phyloP scores from a whole-genome alignment of 371 early-diverging fungal species.

The Circinella umbellata region DNA sequence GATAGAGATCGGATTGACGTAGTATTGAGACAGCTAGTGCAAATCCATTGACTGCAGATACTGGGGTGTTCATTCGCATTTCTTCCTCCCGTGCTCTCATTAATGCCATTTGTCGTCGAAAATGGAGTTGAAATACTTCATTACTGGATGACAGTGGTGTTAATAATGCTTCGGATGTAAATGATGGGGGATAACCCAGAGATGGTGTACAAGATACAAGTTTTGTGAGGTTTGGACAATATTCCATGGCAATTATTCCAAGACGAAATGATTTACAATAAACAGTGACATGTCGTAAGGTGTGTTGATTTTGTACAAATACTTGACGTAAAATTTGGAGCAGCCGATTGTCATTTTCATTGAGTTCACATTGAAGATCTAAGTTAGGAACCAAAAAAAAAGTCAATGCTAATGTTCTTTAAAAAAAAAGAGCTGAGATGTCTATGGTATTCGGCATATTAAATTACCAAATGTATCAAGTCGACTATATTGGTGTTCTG shows the following conservation, averaged over 20 bases:
- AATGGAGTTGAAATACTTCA: slow-evolving; percentile 6
- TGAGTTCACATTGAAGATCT: not conserved
- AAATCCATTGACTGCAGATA: not conserved
- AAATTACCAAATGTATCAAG: not conserved
- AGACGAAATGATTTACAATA: slow-evolving; percentile 6
- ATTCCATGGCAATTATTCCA: not conserved
- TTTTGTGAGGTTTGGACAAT: not conserved
- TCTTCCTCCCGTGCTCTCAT: slow-evolving; percentile 2
- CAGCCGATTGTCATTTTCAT: not conserved
- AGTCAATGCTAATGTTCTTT: no score
- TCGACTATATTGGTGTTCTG: not conserved
- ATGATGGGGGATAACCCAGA: not conserved
- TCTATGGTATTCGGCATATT: not conserved
- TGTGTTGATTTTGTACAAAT: slow-evolving; percentile 2
- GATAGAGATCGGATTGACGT: not conserved
- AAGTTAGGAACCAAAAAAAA: not conserved
- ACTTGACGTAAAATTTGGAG: not conserved
- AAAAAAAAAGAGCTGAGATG: not conserved
- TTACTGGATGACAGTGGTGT: not conserved
- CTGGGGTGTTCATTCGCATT: not conserved
- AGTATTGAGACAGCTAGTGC: not conserved
- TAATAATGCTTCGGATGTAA: slow-evolving; percentile 5
- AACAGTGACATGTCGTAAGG: not conserved
- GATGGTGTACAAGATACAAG: not conserved
- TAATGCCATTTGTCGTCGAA: slow-evolving; percentile 6